Percentiles rank a stretch among this genome's conserved stretches.
Evolutionary conservation across 2,329 filamentous ascomycete genomes (phyloP).

Genomic region (Colletotrichum neosansevieriae): DNA sequence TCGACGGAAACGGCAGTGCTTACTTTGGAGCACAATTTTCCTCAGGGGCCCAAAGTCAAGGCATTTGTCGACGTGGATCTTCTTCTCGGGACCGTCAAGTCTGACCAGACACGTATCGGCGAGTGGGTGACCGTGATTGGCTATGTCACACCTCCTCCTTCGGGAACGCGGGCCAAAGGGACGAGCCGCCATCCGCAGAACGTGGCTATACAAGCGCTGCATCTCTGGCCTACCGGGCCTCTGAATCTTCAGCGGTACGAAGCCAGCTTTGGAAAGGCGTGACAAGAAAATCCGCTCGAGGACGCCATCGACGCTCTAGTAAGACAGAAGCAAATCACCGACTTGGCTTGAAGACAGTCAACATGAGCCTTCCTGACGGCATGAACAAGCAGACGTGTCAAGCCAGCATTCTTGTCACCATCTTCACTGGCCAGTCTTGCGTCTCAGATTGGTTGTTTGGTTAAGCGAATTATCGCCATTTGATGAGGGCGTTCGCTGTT

Average conservation of each 20-base stretch:
- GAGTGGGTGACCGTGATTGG: slow-evolving; percentile 92
- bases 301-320: background rate
- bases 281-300: background rate
- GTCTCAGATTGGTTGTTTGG: background rate
- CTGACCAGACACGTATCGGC: slow-evolving; percentile 76
- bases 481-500: background rate
- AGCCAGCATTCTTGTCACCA: slow-evolving; percentile 16
- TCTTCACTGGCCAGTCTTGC: background rate
- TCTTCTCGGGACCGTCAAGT: slow-evolving; percentile 73
- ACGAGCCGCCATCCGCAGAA: slow-evolving; percentile 38
- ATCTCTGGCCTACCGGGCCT: slow-evolving; percentile 82
- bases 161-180: slow-evolving; percentile 29
- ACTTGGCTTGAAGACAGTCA: slow-evolving; percentile 12
- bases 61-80: slow-evolving; percentile 79
- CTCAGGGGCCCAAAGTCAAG: slow-evolving; percentile 56
- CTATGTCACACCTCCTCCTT: slow-evolving; percentile 66
- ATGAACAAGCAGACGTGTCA: slow-evolving; percentile 30
- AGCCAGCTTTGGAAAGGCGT: slow-evolving; percentile 4
- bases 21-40: slow-evolving; percentile 76
- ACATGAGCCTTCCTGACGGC: background rate
- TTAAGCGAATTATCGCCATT: slow-evolving; percentile 3
- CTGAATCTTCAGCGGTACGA: slow-evolving; percentile 68
- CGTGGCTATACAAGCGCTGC: slow-evolving; percentile 76
- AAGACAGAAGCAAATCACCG: slow-evolving; percentile 13
- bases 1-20: slow-evolving; percentile 69